Evolutionary conservation across 202 grass and related monocot species (phyloP).

Genomic region (Setaria italica): DNA sequence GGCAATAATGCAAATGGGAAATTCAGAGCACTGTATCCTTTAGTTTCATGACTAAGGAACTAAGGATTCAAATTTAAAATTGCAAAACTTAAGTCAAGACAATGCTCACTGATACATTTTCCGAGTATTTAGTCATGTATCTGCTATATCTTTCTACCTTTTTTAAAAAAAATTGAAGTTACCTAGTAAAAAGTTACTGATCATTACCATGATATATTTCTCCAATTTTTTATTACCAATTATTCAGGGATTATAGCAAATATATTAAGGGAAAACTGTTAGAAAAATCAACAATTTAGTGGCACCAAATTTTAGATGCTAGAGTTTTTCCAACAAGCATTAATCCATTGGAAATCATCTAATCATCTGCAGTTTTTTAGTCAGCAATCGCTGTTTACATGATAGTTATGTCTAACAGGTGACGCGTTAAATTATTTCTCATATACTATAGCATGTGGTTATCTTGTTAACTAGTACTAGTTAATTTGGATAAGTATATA

Average conservation of each 20-base stretch:
- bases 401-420: neutral
- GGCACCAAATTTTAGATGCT: neutral
- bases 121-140: too few species aligned
- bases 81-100: neutral
- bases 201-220: neutral
- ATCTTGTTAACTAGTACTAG: neutral
- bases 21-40: too few species aligned
- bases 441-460: slow-evolving; percentile 12
- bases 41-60: too few species aligned
- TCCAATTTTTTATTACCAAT: neutral
- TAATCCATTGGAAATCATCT: neutral
- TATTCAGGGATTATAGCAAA: neutral
- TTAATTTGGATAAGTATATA: slow-evolving; percentile 30
- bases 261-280: neutral
- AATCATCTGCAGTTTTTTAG: neutral
- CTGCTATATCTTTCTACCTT: neutral
- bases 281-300: neutral
- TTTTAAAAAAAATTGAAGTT: neutral
- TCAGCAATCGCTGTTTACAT: slow-evolving; percentile 3
- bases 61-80: neutral
- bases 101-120: too few species aligned
- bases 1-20: neutral
- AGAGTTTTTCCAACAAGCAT: neutral
- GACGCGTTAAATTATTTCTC: slow-evolving; percentile 35
- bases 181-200: neutral